Percentiles rank a stretch among this genome's conserved stretches.
Conservation (phyloP, 108 stramenopile species). For the Stephanodiscus triporus region DNA sequence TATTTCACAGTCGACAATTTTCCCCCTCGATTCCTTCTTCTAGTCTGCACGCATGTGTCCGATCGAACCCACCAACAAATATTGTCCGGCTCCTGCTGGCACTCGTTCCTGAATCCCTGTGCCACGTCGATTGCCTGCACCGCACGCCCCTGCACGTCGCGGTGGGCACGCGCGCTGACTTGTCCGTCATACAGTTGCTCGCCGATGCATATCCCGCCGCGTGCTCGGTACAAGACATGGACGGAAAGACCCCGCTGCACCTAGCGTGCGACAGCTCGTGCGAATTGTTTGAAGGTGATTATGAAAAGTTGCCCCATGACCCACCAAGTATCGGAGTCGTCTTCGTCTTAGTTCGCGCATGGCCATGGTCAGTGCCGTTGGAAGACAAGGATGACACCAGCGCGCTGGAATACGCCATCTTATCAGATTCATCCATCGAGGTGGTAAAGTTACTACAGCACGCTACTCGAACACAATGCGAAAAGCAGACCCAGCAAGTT, state of each 20-base stretch:
- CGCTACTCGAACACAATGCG: neutral
- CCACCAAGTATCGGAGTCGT: neutral
- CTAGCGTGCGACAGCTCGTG: neutral
- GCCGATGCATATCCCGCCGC: constrained; percentile 1
- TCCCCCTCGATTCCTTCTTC: neutral
- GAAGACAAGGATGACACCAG: neutral
- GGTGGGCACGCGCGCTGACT: constrained; percentile 59
- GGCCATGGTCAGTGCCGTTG: neutral
- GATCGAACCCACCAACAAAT: constrained; percentile 15
- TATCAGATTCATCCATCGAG: neutral
- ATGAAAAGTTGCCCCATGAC: neutral
- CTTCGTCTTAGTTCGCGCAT: neutral
- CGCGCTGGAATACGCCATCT: constrained; percentile 3
- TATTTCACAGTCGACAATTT: neutral
- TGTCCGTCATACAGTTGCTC: neutral
- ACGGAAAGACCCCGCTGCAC: neutral
- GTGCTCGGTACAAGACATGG: neutral
- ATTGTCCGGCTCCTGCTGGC: constrained; percentile 39
- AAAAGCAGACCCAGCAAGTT: neutral
- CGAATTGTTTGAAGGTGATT: neutral
- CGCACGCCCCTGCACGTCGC: constrained; percentile 80
- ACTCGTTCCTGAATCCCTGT: constrained; percentile 59
- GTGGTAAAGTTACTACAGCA: neutral
- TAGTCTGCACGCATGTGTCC: constrained; percentile 11
- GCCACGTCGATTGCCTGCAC: constrained; percentile 52